A percentile compares a stretch with the other conserved stretches of the same genome.
These are phyloP conservation scores for Ganoderma lingzhi DNA, from an alignment of 1,284 basidiomycete genomes.

Conservation along the genomic window DNA sequence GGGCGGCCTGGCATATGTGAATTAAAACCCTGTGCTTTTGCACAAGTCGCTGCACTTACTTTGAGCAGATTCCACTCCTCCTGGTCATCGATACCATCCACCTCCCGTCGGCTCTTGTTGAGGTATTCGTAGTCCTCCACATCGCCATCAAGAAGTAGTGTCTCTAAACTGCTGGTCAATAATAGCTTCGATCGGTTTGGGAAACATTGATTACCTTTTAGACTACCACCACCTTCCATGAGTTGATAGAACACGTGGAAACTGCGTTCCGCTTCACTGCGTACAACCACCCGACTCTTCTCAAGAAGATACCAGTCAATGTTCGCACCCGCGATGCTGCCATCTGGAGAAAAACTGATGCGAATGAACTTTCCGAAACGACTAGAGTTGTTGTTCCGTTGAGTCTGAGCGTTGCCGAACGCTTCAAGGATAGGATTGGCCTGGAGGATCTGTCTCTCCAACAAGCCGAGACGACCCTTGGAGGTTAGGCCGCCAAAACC, in stretches of 20 bases:
- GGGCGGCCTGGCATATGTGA: conserved; percentile 60
- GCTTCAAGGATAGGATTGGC: conserved; percentile 98
- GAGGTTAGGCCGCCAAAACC: conserved; percentile 54
- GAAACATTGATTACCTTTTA: conserved; percentile 63
- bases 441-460: conserved; percentile 97
- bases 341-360: conserved; percentile 93
- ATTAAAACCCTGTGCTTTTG: background rate
- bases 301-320: conserved; percentile 99
- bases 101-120: conserved; percentile 88
- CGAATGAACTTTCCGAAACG: conserved; percentile 98
- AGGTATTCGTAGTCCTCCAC: conserved; percentile 92
- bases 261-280: conserved; percentile 88
- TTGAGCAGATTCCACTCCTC: conserved; percentile 89
- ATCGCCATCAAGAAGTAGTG: conserved; percentile 78
- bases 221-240: conserved; percentile 66
- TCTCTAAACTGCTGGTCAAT: conserved; percentile 53
- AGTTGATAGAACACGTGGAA: conserved; percentile 99
- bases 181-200: background rate
- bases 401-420: conserved; percentile 99
- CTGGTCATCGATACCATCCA: conserved; percentile 94
- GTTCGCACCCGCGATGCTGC: conserved; percentile 97
- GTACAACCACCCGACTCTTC: conserved; percentile 94
- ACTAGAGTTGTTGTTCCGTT: conserved; percentile 99
- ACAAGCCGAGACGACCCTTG: conserved; percentile 81
- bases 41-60: conserved; percentile 46